Base-by-base conservation (phyloP, 371 early-diverging fungal genomes). In the Mucor velutinosus region DNA sequence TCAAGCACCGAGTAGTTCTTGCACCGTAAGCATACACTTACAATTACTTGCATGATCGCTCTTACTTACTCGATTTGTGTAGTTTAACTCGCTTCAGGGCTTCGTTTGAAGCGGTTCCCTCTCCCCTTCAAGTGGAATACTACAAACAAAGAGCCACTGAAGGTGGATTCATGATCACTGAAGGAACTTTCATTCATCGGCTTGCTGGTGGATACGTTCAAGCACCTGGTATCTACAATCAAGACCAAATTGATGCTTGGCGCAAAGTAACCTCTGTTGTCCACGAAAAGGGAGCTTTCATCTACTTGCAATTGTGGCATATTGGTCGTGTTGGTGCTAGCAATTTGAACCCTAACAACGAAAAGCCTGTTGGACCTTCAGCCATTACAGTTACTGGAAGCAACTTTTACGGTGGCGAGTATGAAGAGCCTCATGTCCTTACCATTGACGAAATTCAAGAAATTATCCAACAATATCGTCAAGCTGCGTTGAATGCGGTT, bases 381-480 rank as follows among this genome's bases (percentile, higher is more conserved):
- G 59, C 30, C 11, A 60, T 66, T 27, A 27, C 66, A 5, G 30
- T 60, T 8, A 5, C 60, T 11, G 60, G 66, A 5, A 60, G 12
- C 0, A 57, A 41, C 4, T 30, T 51, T 10, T 15, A 47, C 21
- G 60, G 66, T 3, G 25, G 15, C 4, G 64, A 25, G 3, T 35
- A 62, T 23, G 67, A 71, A 58, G 60, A 55, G 14, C 71, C 71
- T 25, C 80, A 78, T 33, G 92, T 87, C 39, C 70, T 94, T 57
- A 76, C 84, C 2, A 55, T 80, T 3, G 82, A 82, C 15, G 87
- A 93, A 37, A 95, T 97, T 55, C 69, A 76, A 7, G 65, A 71
- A 4, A 61, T 87, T 7, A 74, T 85, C 19, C 60, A 79, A 32
- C 85, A 85, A 25, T 97, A 90, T 80, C 89, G 67, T 14, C 55